Base-by-base conservation (phyloP, 495 filamentous ascomycete species). In the Xylaria bambusicola region DNA sequence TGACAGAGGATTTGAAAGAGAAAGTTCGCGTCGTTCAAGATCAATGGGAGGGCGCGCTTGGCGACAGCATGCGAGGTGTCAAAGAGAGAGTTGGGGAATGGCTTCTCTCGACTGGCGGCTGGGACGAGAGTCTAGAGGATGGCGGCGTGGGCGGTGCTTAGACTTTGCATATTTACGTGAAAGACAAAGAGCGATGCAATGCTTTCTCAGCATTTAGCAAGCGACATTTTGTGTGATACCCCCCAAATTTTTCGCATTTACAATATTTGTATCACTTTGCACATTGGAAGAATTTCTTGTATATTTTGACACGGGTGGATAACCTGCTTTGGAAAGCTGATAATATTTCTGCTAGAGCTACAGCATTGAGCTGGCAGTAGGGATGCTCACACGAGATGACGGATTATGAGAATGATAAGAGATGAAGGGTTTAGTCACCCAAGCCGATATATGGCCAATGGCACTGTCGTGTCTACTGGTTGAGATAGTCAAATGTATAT, bases 1-100 rank as follows among this genome's bases (percentile, higher is more conserved):
- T 96, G 69, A 95, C 91, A 12, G 84, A 85, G n/a, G 93, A 97
- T 69, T 70, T 96, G 60, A 93, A 96, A 71, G 93, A 96, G 60
- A 93, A 92, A 71, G 93, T 97, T 10, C 80, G 85, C 46, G 84
- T 92, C 38, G 86, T 98, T 48, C 94, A 98, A 73, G 87, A 90
- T 23, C 91, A 94, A 72, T 98, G 94, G 82, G 69, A 71, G 12
- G 77, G 74, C 56, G 80, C 79, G 21, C 71, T 84, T 23, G 82
- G 80, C 8, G 76, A 76, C 58, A 78, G 76, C 54, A 68, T 84
- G 60, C 73, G 61, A 20, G 72, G 66, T 0, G 79, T 82, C 2
- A 82, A 81, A 68, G 76, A 80, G 64, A 74, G 87, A 45, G 84
- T 91, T 0, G 82, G 82, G 17, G 81, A 77, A n/a, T 88, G 82